These are phyloP conservation scores for Collybia sp. DNA, from an alignment of 768 basidiomycete genomes.

Conservation along the genomic window DNA sequence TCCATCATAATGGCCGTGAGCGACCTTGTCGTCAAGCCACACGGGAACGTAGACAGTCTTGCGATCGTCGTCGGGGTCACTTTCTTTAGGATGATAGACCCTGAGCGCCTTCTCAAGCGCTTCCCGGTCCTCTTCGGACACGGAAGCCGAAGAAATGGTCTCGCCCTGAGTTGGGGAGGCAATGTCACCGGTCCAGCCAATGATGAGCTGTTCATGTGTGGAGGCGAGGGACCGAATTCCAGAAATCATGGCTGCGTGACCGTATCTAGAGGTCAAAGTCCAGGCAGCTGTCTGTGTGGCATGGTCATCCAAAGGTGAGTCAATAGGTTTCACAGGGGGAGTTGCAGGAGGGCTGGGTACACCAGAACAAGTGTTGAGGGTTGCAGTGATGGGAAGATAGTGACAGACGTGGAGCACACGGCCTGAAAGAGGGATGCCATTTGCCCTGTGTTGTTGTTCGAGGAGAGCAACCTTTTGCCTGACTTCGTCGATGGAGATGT, in stretches of 20 bases:
- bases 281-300: conserved; percentile 39
- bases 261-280: conserved; percentile 76
- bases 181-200: conserved; percentile 95
- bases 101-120: conserved; percentile 63
- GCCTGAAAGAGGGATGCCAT: conserved; percentile 74
- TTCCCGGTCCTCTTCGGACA: conserved; percentile 59
- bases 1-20: conserved; percentile 93
- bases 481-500: conserved; percentile 68
- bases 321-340: conserved; percentile 55
- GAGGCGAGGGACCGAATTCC: conserved; percentile 82
- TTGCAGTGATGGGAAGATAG: conserved; percentile 76
- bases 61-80: conserved; percentile 48
- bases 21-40: conserved; percentile 86
- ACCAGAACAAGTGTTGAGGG: conserved; percentile 46
- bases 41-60: conserved; percentile 82
- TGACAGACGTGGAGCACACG: conserved; percentile 91
- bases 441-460: conserved; percentile 65
- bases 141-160: conserved; percentile 42
- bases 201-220: conserved; percentile 85
- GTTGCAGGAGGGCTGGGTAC: conserved; percentile 75
- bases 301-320: conserved; percentile 10
- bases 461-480: conserved; percentile 66
- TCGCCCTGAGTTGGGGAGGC: conserved; percentile 40
- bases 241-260: conserved; percentile 93
- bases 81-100: conserved; percentile 56